Base-by-base conservation (phyloP, 306 rosid species). In the Cucurbita ficifolia region DNA sequence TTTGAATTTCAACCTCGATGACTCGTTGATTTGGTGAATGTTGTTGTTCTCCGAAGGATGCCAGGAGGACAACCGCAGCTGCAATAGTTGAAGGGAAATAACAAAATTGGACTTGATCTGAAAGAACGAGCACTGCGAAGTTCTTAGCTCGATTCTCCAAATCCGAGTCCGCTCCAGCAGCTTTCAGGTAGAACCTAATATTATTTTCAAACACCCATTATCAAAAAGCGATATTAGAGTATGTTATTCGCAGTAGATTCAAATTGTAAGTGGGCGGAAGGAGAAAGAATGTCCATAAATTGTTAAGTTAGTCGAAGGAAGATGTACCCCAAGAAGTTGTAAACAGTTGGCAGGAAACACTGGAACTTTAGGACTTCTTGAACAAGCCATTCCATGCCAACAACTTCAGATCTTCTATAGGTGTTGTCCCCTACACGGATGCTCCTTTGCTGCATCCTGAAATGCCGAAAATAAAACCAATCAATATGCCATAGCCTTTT, bases 371-470 rank as follows among this genome's bases (percentile, higher is more conserved):
- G 97, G 75, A 87, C 92, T 84, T 91, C 97, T 78, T 79, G 92
- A 76, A 94, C 88, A 71, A 94, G 77, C 99, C 99, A 94, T 84
- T 94, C 99, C 99, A 91, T 94, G 54, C 95, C 99, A 48, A 94
- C 95, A 45, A 91, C 99, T 86, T 94, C 97, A 75, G 84, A 48
- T 91, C 92, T 90, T 76, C 82, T 83, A 77, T 87, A 94, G 53
- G 65, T 70, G 79, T 46, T 81, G 83, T 48, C 74, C 74, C 77
- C 95, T 21, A 91, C 70, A 71, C 39, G 43, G 85, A 89, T 86
- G 68, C 68, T 54, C 73, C 73, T 86, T 58, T 83, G 84, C 81
- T 82, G 85, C 72, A 91, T 79, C 55, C 99, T 94, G 77, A 78
- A 78, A 62, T 57, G n/a, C 73, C 75, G 76, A 80, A 81, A 43